Conservation (phyloP, 2,329 filamentous ascomycete species). For the Hymenoscyphus fraxineus region DNA sequence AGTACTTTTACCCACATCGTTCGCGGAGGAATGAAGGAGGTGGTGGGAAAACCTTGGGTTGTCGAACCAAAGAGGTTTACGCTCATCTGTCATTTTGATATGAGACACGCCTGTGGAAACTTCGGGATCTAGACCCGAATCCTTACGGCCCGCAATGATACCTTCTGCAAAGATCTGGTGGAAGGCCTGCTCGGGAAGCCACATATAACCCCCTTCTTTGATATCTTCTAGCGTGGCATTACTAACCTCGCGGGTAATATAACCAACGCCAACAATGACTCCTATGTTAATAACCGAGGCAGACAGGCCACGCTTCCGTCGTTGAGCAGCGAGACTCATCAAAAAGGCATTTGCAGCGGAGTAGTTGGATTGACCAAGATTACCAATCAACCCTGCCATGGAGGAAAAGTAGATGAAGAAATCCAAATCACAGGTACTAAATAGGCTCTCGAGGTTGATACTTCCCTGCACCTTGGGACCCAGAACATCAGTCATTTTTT, state of each 20-base stretch:
- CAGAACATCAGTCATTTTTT: slow-evolving; percentile 27
- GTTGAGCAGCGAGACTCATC: slow-evolving; percentile 39
- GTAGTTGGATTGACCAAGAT: slow-evolving; percentile 37
- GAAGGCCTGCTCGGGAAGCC: background rate
- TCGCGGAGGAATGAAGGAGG: background rate
- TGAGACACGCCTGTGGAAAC: background rate
- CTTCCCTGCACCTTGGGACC: slow-evolving; percentile 37
- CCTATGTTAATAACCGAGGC: slow-evolving; percentile 51
- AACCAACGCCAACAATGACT: slow-evolving; percentile 43
- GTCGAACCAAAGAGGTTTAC: background rate
- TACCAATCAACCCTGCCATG: slow-evolving; percentile 34
- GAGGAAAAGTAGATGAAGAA: slow-evolving; percentile 43
- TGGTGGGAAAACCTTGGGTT: background rate
- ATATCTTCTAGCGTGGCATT: too few relatives aligned
- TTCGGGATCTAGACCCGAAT: background rate
- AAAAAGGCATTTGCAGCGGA: slow-evolving; percentile 44
- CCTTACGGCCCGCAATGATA: background rate
- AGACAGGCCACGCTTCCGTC: slow-evolving; percentile 39
- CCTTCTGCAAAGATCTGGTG: slow-evolving; percentile 8
- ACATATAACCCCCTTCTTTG: too few relatives aligned
- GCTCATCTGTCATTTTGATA: background rate
- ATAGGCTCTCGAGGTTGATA: slow-evolving; percentile 33
- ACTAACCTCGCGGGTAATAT: slow-evolving; percentile 26
- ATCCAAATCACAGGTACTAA: slow-evolving; percentile 34
- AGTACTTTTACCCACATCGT: background rate